Conservation (phyloP, 2,329 filamentous ascomycete genomes). For the Apiospora saccharicola region DNA sequence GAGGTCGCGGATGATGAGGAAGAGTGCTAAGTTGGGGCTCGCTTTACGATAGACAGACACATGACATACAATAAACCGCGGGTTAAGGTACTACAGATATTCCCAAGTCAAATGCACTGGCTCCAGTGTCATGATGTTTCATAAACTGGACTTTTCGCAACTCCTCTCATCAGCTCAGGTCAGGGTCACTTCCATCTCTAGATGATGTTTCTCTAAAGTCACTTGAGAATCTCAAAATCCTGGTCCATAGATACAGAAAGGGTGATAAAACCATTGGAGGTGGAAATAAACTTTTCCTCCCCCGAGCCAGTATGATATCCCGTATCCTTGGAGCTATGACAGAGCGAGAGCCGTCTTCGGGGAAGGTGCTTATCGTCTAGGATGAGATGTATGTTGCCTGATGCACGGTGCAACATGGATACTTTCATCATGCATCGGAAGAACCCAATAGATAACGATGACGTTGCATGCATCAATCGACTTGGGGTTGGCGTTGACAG, state of each 20-base stretch:
- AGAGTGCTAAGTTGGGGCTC: background rate
- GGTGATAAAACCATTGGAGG: too few species aligned
- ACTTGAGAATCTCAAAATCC: too few species aligned
- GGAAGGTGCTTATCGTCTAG: background rate
- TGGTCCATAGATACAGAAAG: too few species aligned
- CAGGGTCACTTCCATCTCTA: too few species aligned
- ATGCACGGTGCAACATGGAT: background rate
- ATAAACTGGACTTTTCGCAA: too few species aligned
- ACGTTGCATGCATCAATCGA: background rate
- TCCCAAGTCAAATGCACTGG: too few species aligned
- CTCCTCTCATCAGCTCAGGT: too few species aligned
- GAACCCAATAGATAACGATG: background rate
- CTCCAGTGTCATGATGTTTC: too few species aligned
- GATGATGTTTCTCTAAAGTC: background rate
- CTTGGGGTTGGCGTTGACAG: background rate
- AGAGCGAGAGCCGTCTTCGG: background rate
- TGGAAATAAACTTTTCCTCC: background rate
- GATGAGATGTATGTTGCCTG: background rate
- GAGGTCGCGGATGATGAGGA: background rate
- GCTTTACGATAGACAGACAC: background rate
- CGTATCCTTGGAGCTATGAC: rapidly evolving
- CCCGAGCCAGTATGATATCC: background rate
- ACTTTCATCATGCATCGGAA: background rate
- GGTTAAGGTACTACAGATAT: background rate
- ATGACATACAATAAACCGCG: background rate